phyloP scores from a whole-genome alignment of 2,329 filamentous ascomycete genomes.

The Pseudogymnoascus sp. region DNA sequence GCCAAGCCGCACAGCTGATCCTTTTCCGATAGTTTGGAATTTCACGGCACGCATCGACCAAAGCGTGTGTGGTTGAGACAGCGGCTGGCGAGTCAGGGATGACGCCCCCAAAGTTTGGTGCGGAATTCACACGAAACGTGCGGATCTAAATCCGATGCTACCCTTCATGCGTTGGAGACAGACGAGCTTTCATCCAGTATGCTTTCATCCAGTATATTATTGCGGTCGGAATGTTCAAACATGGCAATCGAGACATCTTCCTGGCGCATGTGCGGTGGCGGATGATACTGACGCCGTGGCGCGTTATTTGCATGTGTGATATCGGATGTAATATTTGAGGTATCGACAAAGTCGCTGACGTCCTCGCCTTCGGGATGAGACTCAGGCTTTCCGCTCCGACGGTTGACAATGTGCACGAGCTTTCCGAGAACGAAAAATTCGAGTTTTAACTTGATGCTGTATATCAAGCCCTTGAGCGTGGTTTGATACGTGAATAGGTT shows the following conservation, averaged over 20 bases:
- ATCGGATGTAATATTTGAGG: background rate
- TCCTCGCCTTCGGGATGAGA: background rate
- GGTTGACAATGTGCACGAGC: constrained; percentile 2
- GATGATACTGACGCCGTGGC: background rate
- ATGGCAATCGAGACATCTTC: constrained; percentile 5
- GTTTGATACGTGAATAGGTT: constrained; percentile 31
- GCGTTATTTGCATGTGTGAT: background rate
- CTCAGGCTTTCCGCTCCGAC: background rate
- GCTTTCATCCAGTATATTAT: background rate
- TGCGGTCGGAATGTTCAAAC: constrained; percentile 6
- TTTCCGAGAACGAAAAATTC: constrained; percentile 38
- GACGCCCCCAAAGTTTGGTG: background rate
- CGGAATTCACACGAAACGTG: background rate
- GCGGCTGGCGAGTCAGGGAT: background rate
- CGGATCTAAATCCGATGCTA: background rate
- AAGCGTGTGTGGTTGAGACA: background rate
- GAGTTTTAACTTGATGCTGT: constrained; percentile 37
- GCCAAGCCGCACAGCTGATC: background rate
- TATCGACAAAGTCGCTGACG: background rate
- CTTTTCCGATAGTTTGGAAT: background rate
- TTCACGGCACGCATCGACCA: background rate
- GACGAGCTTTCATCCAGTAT: background rate
- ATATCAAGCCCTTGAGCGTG: constrained; percentile 32
- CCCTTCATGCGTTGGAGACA: background rate
- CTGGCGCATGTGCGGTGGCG: background rate